A percentile compares a stretch with the other conserved stretches of the same genome.
phyloP scores from a whole-genome alignment of 192 early-diverging fungal genomes.

The Coemansia sp. region DNA sequence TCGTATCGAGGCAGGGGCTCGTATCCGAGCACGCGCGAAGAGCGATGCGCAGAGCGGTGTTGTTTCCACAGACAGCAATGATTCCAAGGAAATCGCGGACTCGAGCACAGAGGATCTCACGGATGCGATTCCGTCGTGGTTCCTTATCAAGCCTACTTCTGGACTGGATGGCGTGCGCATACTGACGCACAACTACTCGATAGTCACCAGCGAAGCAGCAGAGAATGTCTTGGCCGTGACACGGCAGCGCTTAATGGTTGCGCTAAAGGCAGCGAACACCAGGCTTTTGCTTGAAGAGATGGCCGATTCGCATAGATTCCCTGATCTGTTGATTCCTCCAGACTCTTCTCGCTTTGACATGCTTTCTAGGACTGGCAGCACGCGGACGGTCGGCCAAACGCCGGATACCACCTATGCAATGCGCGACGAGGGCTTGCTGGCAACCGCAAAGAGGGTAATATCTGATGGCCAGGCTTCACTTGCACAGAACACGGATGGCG shows the following conservation, averaged over 20 bases:
- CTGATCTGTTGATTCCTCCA: conserved; percentile 34
- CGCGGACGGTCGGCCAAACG: conserved; percentile 12
- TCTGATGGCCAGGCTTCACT: neutral
- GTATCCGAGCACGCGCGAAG: conserved; percentile 26
- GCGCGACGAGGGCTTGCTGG: conserved; percentile 16
- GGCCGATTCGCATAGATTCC: conserved; percentile 47
- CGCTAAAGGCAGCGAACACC: conserved; percentile 49
- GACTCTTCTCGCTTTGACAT: conserved; percentile 11
- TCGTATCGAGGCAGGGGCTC: conserved; percentile 30
- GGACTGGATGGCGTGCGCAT: conserved; percentile 48
- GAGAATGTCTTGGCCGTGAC: conserved; percentile 46
- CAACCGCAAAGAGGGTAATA: neutral
- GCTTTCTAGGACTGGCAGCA: neutral
- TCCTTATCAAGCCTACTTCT: conserved; percentile 45
- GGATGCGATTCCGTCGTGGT: conserved; percentile 52
- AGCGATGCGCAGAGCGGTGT: conserved; percentile 21
- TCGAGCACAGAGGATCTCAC: conserved; percentile 15
- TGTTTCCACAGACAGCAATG: neutral
- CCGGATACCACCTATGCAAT: conserved; percentile 13
- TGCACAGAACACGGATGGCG: conserved; percentile 1
- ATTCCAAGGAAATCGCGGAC: neutral
- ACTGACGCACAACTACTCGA: conserved; percentile 53
- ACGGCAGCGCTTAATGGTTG: conserved; percentile 50
- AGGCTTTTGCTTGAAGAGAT: conserved; percentile 51
- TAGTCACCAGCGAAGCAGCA: conserved; percentile 35